Conservation (phyloP, 805 yeast genomes). For the Ogataea allantospora region DNA sequence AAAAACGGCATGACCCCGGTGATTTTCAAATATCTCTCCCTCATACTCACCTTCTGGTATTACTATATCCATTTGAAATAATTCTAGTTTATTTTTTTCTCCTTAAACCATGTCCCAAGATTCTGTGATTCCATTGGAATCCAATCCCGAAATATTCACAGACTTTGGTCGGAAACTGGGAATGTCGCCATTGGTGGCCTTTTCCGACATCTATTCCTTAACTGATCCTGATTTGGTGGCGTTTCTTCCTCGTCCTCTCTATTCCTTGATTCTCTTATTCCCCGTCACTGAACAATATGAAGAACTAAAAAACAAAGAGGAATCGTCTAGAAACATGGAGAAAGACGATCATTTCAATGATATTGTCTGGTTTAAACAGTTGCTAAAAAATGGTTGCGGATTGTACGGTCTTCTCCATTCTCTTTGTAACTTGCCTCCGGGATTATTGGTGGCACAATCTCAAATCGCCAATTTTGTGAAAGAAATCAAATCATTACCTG, state of each 20-base stretch:
- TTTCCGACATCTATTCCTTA: constrained; percentile 82
- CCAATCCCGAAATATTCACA: constrained; percentile 83
- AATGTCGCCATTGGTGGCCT: constrained; percentile 53
- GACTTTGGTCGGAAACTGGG: constrained; percentile 69
- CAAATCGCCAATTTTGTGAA: constrained; percentile 24
- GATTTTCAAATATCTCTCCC: constrained; percentile 8
- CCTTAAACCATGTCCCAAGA: constrained; percentile 7
- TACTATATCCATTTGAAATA: constrained; percentile 16
- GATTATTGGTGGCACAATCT: constrained; percentile 41
- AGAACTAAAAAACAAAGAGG: constrained; percentile 38
- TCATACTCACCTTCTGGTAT: constrained; percentile 11
- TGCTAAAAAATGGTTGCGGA: constrained; percentile 89
- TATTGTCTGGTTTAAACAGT: constrained; percentile 79
- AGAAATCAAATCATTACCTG: constrained; percentile 6
- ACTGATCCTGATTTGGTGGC: constrained; percentile 78
- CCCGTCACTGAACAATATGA: constrained; percentile 73
- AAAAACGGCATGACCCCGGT: constrained; percentile 18
- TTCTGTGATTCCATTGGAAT: constrained; percentile 81
- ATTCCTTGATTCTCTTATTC: constrained; percentile 74
- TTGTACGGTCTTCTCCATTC: constrained; percentile 79
- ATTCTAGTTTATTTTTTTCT: neutral
- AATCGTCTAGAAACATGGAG: constrained; percentile 14
- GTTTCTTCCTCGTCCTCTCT: constrained; percentile 78
- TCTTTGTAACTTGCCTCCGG: constrained; percentile 45
- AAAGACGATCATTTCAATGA: constrained; percentile 33